These are phyloP conservation scores for Colletotrichum chlorophyti DNA, from an alignment of 2,329 filamentous ascomycete species.

Conservation along the genomic window DNA sequence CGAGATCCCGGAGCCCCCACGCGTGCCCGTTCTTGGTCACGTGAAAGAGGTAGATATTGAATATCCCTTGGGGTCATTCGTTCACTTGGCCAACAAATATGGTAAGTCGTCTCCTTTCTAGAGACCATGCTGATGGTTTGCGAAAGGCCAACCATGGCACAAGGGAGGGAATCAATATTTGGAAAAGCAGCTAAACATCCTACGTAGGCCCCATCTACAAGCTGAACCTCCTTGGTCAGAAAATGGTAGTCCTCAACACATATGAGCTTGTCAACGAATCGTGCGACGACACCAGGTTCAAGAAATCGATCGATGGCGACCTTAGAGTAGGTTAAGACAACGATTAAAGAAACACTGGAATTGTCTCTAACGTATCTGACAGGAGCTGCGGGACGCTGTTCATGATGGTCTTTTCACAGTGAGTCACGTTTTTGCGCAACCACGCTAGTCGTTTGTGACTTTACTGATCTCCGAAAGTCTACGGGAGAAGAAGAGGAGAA, in stretches of 20 bases:
- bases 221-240: slow-evolving; percentile 54
- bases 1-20: slow-evolving; percentile 53
- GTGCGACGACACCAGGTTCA: slow-evolving; percentile 70
- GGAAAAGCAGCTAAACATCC: not conserved
- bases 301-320: slow-evolving; percentile 59
- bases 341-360: too few species aligned
- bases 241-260: slow-evolving; percentile 57
- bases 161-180: too few species aligned
- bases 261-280: slow-evolving; percentile 66
- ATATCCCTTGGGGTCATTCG: slow-evolving; percentile 61
- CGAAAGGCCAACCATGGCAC: too few species aligned
- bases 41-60: slow-evolving; percentile 66
- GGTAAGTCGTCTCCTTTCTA: slow-evolving; percentile 50
- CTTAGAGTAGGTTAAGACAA: slow-evolving; percentile 43
- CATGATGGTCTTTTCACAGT: slow-evolving; percentile 39
- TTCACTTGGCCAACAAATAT: slow-evolving; percentile 68
- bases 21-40: slow-evolving; percentile 71
- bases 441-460: rapidly evolving
- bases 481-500: slow-evolving; percentile 24
- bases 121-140: too few species aligned
- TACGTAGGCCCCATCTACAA: slow-evolving; percentile 63
- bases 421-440: not conserved
- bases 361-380: too few species aligned
- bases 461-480: not conserved
- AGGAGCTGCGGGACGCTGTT: slow-evolving; percentile 65